phyloP scores from a whole-genome alignment of 805 yeast genomes.

The Sugiyamaella marilandica region DNA sequence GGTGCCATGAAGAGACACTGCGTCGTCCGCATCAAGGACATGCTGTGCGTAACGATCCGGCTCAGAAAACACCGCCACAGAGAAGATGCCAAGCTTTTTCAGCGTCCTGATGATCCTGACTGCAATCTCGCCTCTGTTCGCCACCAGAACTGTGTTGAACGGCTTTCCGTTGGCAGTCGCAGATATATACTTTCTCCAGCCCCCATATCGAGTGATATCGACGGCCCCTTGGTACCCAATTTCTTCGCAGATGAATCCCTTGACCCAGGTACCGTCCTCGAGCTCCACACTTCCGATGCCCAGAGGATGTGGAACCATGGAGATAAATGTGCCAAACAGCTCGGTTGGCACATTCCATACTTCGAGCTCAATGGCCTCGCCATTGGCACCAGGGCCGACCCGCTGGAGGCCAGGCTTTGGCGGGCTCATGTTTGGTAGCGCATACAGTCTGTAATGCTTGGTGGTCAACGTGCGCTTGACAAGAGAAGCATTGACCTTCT shows the following conservation, averaged over 20 bases:
- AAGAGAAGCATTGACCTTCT: slow-evolving; percentile 72
- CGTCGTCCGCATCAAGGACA: slow-evolving; percentile 74
- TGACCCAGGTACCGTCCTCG: slow-evolving; percentile 74
- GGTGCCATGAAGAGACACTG: slow-evolving; percentile 71
- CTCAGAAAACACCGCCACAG: slow-evolving; percentile 88
- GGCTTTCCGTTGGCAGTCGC: slow-evolving; percentile 45
- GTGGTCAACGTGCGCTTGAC: slow-evolving; percentile 65
- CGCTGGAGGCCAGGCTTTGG: slow-evolving; percentile 91
- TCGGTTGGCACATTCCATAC: slow-evolving; percentile 77
- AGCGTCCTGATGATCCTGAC: slow-evolving; percentile 88
- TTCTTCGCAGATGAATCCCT: slow-evolving; percentile 94
- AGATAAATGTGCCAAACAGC: slow-evolving; percentile 73
- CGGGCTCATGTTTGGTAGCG: slow-evolving; percentile 69
- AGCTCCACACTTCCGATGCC: slow-evolving; percentile 93
- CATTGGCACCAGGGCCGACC: slow-evolving; percentile 42
- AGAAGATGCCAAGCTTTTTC: slow-evolving; percentile 67
- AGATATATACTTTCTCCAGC: slow-evolving; percentile 66
- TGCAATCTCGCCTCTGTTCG: slow-evolving; percentile 97
- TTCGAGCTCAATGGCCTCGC: slow-evolving; percentile 67
- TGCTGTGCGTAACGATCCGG: slow-evolving; percentile 87
- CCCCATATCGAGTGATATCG: slow-evolving; percentile 84
- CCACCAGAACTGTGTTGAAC: slow-evolving; percentile 81
- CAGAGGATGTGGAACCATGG: slow-evolving; percentile 89
- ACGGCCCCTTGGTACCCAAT: slow-evolving; percentile 66
- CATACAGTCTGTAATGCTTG: slow-evolving; percentile 66